phyloP scores from a whole-genome alignment of 2,329 filamentous ascomycete species.

The Fusarium drepaniforme region DNA sequence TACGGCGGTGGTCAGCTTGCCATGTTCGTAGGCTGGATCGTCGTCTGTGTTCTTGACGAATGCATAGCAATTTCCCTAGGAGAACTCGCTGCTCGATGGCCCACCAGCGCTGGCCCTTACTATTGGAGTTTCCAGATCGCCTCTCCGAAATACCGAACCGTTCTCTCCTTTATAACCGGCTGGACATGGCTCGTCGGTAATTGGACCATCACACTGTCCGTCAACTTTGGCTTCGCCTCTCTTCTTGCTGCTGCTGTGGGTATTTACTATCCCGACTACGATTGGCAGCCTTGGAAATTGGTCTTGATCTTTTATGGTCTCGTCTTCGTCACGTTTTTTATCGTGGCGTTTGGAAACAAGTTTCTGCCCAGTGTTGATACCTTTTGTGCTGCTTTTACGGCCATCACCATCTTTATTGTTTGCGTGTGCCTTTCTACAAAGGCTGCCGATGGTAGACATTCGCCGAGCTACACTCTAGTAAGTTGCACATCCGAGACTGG shows the following conservation, averaged over 20 bases:
- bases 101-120: slow-evolving; percentile 72
- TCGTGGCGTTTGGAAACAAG: slow-evolving; percentile 72
- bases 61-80: slow-evolving; percentile 78
- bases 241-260: slow-evolving; percentile 75
- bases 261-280: slow-evolving; percentile 71
- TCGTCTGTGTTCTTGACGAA: slow-evolving; percentile 76
- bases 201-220: slow-evolving; percentile 77
- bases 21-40: slow-evolving; percentile 77
- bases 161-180: slow-evolving; percentile 78
- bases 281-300: slow-evolving; percentile 74
- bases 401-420: slow-evolving; percentile 76
- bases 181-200: slow-evolving; percentile 81
- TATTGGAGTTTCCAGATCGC: slow-evolving; percentile 80
- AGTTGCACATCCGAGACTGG: background rate
- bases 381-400: slow-evolving; percentile 77
- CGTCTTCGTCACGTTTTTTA: slow-evolving; percentile 70
- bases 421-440: slow-evolving; percentile 66
- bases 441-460: slow-evolving; percentile 70
- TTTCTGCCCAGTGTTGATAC: slow-evolving; percentile 77
- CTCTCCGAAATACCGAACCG: slow-evolving; percentile 68
- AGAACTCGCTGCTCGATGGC: slow-evolving; percentile 77
- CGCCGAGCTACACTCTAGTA: slow-evolving; percentile 52
- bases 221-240: slow-evolving; percentile 76
- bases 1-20: slow-evolving; percentile 48
- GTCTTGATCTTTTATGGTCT: slow-evolving; percentile 80